Conservation (phyloP, 129 eudicot species). For the Chrysanthemum lavandulifolium region DNA sequence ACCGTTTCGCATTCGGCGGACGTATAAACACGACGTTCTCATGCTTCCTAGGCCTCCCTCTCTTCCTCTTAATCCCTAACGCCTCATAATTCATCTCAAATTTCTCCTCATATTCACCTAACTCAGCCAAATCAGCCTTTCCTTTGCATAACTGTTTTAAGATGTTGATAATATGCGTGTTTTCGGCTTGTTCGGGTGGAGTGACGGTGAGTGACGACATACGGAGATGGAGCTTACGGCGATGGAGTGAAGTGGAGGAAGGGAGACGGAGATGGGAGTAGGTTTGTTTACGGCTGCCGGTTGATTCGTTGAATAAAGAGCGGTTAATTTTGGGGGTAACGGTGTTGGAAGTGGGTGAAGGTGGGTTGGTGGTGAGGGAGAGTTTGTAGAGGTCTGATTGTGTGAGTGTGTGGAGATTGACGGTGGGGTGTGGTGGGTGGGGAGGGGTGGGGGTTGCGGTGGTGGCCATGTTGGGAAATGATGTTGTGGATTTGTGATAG, state of each 20-base stretch:
- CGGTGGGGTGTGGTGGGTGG: constrained; percentile 47
- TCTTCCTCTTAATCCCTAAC: constrained; percentile 42
- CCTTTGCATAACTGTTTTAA: constrained; percentile 50
- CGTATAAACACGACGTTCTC: constrained; percentile 32
- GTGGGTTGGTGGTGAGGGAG: constrained; percentile 43
- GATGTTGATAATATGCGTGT: constrained; percentile 46
- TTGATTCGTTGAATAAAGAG: constrained; percentile 86
- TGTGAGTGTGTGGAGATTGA: constrained; percentile 71
- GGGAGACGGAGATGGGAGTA: constrained; percentile 87
- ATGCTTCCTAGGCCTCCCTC: constrained; percentile 63
- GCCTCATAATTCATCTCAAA: constrained; percentile 24
- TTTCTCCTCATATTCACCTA: constrained; percentile 33
- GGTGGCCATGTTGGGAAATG: constrained; percentile 43
- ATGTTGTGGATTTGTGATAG: not conserved
- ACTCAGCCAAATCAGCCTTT: constrained; percentile 23
- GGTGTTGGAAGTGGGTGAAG: constrained; percentile 58
- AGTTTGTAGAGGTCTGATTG: constrained; percentile 86
- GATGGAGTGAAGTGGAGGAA: constrained; percentile 50
- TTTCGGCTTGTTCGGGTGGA: constrained; percentile 55
- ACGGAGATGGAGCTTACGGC: constrained; percentile 42
- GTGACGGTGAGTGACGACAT: constrained; percentile 23
- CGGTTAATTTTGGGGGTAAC: constrained; percentile 84
- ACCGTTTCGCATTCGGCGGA: constrained; percentile 5
- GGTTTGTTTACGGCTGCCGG: constrained; percentile 86
- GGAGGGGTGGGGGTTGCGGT: constrained; percentile 15